These are phyloP conservation scores for Catharanthus roseus DNA, from an alignment of 257 asterid species.

Conservation along the genomic window DNA sequence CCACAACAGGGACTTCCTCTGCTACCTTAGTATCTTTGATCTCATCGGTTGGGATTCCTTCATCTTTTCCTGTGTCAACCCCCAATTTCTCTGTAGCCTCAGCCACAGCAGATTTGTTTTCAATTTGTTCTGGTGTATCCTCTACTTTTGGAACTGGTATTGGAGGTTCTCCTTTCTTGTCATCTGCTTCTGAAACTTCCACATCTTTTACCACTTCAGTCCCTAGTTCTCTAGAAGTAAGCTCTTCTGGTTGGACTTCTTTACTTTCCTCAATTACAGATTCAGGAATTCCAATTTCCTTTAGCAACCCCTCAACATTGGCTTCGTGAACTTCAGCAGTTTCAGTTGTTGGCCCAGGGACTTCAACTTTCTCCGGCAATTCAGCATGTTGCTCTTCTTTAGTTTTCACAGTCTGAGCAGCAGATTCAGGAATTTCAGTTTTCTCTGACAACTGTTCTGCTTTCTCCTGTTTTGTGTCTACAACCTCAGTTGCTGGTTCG, in stretches of 20 bases:
- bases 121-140: constrained; percentile 24
- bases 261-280: constrained; percentile 21
- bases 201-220: constrained; percentile 21
- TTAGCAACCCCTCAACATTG: constrained; percentile 20
- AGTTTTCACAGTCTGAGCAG: constrained; percentile 20
- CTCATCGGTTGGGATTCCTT: constrained; percentile 19
- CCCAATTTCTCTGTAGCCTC: constrained; percentile 25
- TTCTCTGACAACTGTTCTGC: constrained; percentile 18
- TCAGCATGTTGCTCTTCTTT: constrained; percentile 24
- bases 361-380: constrained; percentile 24
- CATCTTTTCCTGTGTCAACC: constrained; percentile 15
- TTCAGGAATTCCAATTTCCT: constrained; percentile 24
- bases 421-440: constrained; percentile 21
- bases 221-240: constrained; percentile 24
- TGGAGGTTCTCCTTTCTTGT: constrained; percentile 18
- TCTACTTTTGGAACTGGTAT: constrained; percentile 28
- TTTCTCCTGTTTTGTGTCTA: constrained; percentile 20
- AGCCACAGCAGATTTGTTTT: constrained; percentile 24
- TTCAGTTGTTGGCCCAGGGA: constrained; percentile 21
- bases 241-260: constrained; percentile 22
- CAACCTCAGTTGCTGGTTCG: constrained; percentile 21
- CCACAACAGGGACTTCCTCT: constrained; percentile 9
- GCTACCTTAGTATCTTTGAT: constrained; percentile 17
- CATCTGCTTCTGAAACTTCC: constrained; percentile 22
- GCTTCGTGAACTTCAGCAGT: constrained; percentile 22